Conservation (phyloP, 768 basidiomycete species). For the Hirschioporus abietinus region DNA sequence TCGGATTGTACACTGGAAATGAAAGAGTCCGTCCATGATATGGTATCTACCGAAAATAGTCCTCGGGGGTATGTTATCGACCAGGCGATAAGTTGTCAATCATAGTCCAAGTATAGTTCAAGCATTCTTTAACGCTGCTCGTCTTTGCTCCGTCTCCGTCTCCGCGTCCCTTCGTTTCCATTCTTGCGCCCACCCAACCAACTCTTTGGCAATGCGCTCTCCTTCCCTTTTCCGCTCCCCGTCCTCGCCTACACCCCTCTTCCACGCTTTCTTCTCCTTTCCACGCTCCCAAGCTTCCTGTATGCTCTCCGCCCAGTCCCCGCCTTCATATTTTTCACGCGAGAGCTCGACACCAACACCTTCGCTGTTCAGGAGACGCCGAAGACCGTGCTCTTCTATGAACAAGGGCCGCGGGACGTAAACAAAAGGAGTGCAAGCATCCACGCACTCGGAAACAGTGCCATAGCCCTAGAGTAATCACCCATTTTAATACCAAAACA, state of each 20-base stretch:
- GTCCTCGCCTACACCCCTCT: conserved; percentile 39
- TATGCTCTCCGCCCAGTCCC: conserved; percentile 62
- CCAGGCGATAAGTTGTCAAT: background rate
- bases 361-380: conserved; percentile 52
- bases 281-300: conserved; percentile 55
- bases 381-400: conserved; percentile 75
- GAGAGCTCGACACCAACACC: conserved; percentile 68
- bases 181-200: conserved; percentile 45
- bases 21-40: background rate
- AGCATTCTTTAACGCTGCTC: background rate
- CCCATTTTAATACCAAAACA: conserved; percentile 4
- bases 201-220: conserved; percentile 37
- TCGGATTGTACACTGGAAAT: background rate
- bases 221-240: conserved; percentile 39
- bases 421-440: conserved; percentile 71
- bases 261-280: conserved; percentile 37
- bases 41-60: background rate
- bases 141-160: background rate
- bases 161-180: conserved; percentile 17
- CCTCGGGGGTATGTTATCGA: background rate
- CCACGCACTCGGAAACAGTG: conserved; percentile 75
- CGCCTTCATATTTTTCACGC: conserved; percentile 61
- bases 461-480: conserved; percentile 60
- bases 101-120: conserved; percentile 1
- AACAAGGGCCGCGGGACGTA: conserved; percentile 78